Evolutionary conservation across 768 basidiomycete species (phyloP).

Genomic region (Boletellus emodensis): DNA sequence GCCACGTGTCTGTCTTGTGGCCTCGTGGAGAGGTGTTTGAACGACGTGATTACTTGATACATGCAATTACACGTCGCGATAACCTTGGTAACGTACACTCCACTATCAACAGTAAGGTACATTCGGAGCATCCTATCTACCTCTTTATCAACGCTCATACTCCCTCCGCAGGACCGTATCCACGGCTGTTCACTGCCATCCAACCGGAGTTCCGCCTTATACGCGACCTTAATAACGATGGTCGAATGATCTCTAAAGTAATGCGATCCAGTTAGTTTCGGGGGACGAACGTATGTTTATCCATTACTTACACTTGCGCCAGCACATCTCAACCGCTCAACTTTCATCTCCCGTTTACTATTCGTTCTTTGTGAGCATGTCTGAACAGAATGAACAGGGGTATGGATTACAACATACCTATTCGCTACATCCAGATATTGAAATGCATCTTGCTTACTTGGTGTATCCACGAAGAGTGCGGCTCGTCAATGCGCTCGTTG

Average conservation of each 20-base stretch:
- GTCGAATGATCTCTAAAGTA: neutral
- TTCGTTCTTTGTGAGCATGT: no score
- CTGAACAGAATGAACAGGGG: neutral
- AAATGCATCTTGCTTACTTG: neutral
- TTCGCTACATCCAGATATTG: neutral
- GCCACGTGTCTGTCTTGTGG: slow-evolving; percentile 6
- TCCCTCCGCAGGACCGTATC: neutral
- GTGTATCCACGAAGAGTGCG: no score
- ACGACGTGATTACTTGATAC: neutral
- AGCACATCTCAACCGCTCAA: neutral
- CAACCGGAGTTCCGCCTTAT: neutral
- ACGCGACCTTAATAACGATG: neutral
- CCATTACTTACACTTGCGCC: neutral
- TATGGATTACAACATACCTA: neutral
- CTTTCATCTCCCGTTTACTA: neutral
- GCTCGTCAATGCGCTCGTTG: neutral
- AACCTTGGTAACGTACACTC: neutral
- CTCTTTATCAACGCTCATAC: slow-evolving; percentile 5
- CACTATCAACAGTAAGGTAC: neutral
- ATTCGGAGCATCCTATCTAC: neutral
- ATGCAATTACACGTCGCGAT: neutral
- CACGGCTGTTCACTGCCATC: neutral
- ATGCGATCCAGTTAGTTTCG: neutral
- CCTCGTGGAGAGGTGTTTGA: slow-evolving; percentile 1
- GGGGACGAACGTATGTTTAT: neutral